Evolutionary conservation across 495 filamentous ascomycete genomes (phyloP), one percentile per base, ranked within the genome.

Genomic region (Neurospora sp.): DNA sequence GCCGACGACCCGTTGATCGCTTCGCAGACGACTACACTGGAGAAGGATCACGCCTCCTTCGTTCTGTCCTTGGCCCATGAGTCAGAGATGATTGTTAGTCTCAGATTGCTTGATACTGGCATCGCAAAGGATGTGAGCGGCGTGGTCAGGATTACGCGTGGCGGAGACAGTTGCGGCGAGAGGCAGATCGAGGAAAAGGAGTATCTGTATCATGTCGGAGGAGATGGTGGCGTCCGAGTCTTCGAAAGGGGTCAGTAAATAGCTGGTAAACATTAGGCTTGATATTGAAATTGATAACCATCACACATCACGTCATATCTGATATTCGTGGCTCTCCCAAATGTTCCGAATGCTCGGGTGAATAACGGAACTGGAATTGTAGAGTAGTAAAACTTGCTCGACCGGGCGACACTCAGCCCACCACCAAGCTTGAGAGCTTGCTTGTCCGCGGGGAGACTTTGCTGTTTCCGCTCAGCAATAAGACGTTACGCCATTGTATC

Each of bases 121-220:
- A 87, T 89, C 18, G 96, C 95, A 70, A 91, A 86, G 80, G 95
- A 98, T 85, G 92, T 98, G 35, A 97, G 92, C 83, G 95, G 96
- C 10, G 92, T 97, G 42, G 75, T 97, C 72, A 87, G 95, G 76
- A 87, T 96, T 70, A 93, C 91, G 10, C 85, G 83, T 31, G 89
- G 90, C 7, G 79, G 79, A 23, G 76, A 79, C 27, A 77, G 69
- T 37, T 39, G 72, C 71, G 74, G 70, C 23, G 76, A 75, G 74
- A 66, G 14, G 7, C 75, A 74, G 48, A 79, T 84, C 14, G 82
- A 89, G 73, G 90, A 92, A 70, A 88, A 84, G 75, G 94, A 98
- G 81, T 88, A 91, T 74, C 79, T 98, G 80, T 98, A 97, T 82
- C 90, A 90, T 75, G 89, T 97, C 39, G 87, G 88, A 48, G 87